A percentile compares a stretch with the other conserved stretches of the same genome.
Evolutionary conservation across 805 yeast species (phyloP).

Genomic region (Wickerhamiella vanderwaltii): DNA sequence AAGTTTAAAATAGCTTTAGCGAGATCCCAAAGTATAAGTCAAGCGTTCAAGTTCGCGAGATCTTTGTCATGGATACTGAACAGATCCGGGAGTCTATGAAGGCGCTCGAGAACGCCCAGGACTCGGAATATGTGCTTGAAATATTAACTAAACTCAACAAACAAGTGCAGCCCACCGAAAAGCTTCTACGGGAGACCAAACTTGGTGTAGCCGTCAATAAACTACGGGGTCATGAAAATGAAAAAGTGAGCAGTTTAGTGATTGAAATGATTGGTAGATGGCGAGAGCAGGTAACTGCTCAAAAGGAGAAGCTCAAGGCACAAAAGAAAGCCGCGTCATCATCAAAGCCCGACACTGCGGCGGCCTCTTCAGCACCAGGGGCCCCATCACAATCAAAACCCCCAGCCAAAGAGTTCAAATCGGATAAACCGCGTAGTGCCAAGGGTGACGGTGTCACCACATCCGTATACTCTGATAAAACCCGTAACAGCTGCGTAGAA

Average conservation of each 20-base stretch:
- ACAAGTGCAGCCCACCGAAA: constrained; percentile 74
- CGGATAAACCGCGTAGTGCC: constrained; percentile 57
- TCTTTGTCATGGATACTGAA: constrained; percentile 19
- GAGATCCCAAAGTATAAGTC: no score
- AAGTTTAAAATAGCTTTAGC: no score
- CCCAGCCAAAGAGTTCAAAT: constrained; percentile 20
- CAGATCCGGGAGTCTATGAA: constrained; percentile 29
- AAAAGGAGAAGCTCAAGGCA: constrained; percentile 20
- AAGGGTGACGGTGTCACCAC: constrained; percentile 70
- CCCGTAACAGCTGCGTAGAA: constrained; percentile 72
- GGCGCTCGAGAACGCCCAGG: constrained; percentile 60
- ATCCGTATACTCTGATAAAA: constrained; percentile 55
- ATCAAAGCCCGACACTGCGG: constrained; percentile 10
- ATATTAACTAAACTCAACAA: constrained; percentile 52
- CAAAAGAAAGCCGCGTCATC: constrained; percentile 9
- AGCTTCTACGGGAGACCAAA: constrained; percentile 77
- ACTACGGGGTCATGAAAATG: constrained; percentile 59
- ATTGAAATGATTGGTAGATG: constrained; percentile 73
- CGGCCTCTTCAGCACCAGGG: constrained; percentile 12
- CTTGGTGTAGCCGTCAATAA: constrained; percentile 96
- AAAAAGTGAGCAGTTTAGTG: constrained; percentile 48
- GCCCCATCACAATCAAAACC: constrained; percentile 4
- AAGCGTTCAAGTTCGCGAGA: no score
- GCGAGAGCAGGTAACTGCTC: constrained; percentile 69
- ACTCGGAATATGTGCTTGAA: constrained; percentile 52